These are phyloP conservation scores for Spergularia azorica DNA, from an alignment of 179 eudicot species.

Conservation along the genomic window DNA sequence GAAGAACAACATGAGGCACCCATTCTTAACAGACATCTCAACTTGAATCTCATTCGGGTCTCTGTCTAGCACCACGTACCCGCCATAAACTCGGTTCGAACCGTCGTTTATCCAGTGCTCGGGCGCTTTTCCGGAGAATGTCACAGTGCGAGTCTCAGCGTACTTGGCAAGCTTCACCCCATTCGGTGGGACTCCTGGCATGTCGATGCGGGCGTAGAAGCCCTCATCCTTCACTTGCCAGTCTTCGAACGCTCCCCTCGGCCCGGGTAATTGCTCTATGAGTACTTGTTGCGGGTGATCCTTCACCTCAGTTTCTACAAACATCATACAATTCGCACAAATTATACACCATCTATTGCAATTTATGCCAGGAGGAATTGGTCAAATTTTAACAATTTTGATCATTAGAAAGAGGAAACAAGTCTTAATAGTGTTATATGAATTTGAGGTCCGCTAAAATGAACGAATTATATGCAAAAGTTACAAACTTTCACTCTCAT, in stretches of 20 bases:
- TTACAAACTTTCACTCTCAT: too few relatives aligned
- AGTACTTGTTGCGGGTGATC: not conserved
- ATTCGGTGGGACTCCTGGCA: conserved; percentile 9
- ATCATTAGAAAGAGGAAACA: too few relatives aligned
- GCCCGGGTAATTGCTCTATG: not conserved
- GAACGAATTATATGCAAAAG: too few relatives aligned
- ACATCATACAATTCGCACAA: too few relatives aligned
- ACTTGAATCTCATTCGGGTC: not conserved
- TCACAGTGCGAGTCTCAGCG: conserved; percentile 6
- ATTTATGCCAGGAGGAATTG: too few relatives aligned
- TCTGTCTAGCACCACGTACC: conserved; percentile 2
- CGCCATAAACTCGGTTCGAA: not conserved
- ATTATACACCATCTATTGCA: too few relatives aligned
- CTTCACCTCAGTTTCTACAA: not conserved
- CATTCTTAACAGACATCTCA: not conserved
- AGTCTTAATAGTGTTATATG: too few relatives aligned
- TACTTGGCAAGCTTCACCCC: not conserved
- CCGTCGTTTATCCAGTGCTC: not conserved
- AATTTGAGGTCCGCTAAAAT: too few relatives aligned
- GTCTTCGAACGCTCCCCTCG: not conserved
- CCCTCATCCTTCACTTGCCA: not conserved
- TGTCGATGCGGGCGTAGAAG: not conserved
- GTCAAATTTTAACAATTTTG: too few relatives aligned
- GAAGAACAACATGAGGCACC: conserved; percentile 4
- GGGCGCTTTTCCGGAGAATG: not conserved